These are phyloP conservation scores for Orbilia javanica DNA, from an alignment of 2,329 filamentous ascomycete genomes.

Conservation along the genomic window DNA sequence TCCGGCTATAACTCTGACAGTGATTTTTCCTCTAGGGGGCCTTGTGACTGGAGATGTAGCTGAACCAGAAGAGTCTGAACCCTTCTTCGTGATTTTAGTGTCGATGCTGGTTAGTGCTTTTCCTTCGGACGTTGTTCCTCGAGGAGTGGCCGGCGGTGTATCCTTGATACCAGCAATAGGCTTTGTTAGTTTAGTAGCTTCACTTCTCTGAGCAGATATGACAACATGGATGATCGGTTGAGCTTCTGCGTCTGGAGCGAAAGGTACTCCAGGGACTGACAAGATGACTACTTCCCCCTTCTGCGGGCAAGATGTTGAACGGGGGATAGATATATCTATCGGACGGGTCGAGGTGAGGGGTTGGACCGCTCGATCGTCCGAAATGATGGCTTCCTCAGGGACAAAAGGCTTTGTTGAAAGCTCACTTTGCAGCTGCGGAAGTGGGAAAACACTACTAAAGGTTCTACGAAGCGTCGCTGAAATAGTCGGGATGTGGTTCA, in stretches of 20 bases:
- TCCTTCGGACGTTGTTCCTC: conserved; percentile 63
- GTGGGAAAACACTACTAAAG: conserved; percentile 23
- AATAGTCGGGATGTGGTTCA: conserved; percentile 74
- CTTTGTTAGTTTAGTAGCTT: conserved; percentile 24
- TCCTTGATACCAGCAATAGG: conserved; percentile 58
- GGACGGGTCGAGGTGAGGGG: conserved; percentile 12
- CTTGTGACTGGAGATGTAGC: conserved; percentile 70
- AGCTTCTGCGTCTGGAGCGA: conserved; percentile 2
- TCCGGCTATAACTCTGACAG: conserved; percentile 88
- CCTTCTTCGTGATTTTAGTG: conserved; percentile 37
- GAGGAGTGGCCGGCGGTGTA: conserved; percentile 62
- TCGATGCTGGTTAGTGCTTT: conserved; percentile 62
- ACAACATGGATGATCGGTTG: background rate
- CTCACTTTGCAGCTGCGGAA: conserved; percentile 21
- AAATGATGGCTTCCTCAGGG: conserved; percentile 15
- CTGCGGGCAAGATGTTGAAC: background rate
- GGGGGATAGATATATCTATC: background rate
- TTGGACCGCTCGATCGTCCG: conserved; percentile 15
- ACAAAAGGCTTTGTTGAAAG: conserved; percentile 43
- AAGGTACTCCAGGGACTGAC: conserved; percentile 12
- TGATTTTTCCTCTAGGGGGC: conserved; percentile 85
- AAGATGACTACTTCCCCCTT: background rate
- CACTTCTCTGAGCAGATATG: background rate
- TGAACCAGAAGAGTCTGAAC: conserved; percentile 64
- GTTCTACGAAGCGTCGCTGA: conserved; percentile 33